Evolutionary conservation across 2,329 filamentous ascomycete species (phyloP), one percentile per base, ranked within the genome.

Genomic region (Intubia oerlemansii): DNA sequence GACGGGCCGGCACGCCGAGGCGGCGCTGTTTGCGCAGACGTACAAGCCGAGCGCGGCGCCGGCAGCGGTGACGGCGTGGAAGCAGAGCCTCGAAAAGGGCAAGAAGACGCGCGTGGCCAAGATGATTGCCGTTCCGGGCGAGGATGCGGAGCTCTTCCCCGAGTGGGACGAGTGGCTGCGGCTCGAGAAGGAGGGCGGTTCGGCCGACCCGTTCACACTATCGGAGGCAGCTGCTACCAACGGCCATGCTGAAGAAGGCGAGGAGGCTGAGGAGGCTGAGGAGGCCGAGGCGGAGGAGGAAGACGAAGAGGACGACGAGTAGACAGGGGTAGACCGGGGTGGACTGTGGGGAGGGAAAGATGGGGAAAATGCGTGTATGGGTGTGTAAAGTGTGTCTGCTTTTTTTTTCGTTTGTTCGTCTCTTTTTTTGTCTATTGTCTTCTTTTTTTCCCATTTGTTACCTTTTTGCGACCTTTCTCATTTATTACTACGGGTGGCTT

Each of bases 151-250:
- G 3, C 62, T 98, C 40, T 98, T 98, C 54, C 85, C 85, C 0
- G 81, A 93, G 44, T 98, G 88, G 88, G 78, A 92, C 5, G 76
- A 88, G 50, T 93, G 80, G 58, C 47, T 95, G 41, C 62, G 65
- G 44, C 47, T 92, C 36, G 88, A 95, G 56, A 22, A 62, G 34
- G 72, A 82, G 42, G 76, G 77, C 4, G 59, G 57, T 4, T 45
- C 52, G 34, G 46, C 44, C 6, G 27, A 29, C n/a, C 27, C 27
- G 3, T 20, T n/a, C n/a, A 29, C 27, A 24, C 20, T 24, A 29
- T 20, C 27, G 8, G 19, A n/a, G 10, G 12, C 27, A n/a, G 19
- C 27, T n/a, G 12, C n/a, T n/a, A n/a, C n/a, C n/a, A n/a, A 17
- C 4, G 20, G 13, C 13, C 14, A 22, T n/a, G 26, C 12, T 7